Evolutionary conservation across 768 basidiomycete species (phyloP).

Genomic region (Neoboletus magnificus): DNA sequence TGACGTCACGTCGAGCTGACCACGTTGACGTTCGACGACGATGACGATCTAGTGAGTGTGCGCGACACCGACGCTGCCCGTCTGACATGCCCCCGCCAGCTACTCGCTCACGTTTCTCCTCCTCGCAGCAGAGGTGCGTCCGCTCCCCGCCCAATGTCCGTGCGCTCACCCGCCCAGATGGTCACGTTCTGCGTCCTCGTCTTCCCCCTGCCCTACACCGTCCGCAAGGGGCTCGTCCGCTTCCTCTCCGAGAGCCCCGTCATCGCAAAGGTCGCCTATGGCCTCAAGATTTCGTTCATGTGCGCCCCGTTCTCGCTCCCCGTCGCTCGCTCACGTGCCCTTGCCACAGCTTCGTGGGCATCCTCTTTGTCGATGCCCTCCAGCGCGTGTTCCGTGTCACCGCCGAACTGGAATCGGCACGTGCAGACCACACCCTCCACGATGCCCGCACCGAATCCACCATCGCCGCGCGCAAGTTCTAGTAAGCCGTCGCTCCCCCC

Average conservation of each 20-base stretch:
- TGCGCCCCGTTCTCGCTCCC: constrained; percentile 34
- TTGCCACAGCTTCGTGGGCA: constrained; percentile 65
- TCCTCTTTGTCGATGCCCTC: constrained; percentile 88
- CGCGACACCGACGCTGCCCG: not conserved
- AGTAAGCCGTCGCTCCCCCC: constrained; percentile 45
- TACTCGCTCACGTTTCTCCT: constrained; percentile 80
- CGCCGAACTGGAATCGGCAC: constrained; percentile 68
- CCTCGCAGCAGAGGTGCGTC: constrained; percentile 63
- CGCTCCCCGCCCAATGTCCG: not conserved
- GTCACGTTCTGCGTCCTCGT: constrained; percentile 82
- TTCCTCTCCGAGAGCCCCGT: constrained; percentile 67
- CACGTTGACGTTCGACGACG: not conserved
- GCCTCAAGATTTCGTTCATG: constrained; percentile 93
- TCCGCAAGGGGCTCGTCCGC: constrained; percentile 67
- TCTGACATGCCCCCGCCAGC: constrained; percentile 34
- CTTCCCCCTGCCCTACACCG: constrained; percentile 73
- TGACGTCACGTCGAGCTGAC: constrained; percentile 26
- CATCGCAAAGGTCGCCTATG: constrained; percentile 86
- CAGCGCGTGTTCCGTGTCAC: constrained; percentile 88
- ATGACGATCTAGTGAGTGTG: constrained; percentile 49
- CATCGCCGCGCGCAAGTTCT: constrained; percentile 90
- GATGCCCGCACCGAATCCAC: constrained; percentile 82
- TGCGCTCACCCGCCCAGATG: constrained; percentile 46
- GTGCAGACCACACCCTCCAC: constrained; percentile 46
- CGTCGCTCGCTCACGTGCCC: not conserved